Conservation (phyloP, 192 early-diverging fungal genomes). For the Coemansia furcata region DNA sequence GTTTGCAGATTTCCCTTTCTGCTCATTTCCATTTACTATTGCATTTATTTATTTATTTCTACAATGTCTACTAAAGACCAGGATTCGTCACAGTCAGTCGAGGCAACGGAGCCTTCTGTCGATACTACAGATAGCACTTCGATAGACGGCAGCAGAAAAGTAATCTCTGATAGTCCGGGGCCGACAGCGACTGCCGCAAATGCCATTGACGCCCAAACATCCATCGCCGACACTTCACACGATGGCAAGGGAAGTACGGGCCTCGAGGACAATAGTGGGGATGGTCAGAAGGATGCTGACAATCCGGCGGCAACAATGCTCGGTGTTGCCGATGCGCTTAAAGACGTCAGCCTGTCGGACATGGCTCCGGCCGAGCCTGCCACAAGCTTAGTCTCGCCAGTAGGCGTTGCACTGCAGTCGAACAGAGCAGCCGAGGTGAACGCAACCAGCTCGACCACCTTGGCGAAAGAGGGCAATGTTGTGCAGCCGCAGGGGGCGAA, state of each 20-base stretch:
- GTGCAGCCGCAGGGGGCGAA: slow-evolving; percentile 9
- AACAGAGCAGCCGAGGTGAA: not conserved
- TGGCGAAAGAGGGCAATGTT: slow-evolving; percentile 17
- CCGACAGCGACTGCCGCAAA: not conserved
- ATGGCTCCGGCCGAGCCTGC: not conserved
- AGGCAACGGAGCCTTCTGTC: not conserved
- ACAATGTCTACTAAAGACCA: not conserved
- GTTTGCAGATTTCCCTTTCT: not conserved
- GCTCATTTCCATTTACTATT: not conserved
- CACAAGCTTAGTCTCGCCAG: not conserved
- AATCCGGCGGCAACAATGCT: not conserved
- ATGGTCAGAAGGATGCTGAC: not conserved
- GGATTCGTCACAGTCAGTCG: not conserved
- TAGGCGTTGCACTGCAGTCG: not conserved
- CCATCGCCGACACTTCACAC: not conserved
- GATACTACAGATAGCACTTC: not conserved
- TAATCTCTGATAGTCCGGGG: not conserved
- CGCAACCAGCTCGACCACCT: not conserved
- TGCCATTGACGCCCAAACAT: not conserved
- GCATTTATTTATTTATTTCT: not conserved
- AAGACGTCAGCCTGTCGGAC: not conserved
- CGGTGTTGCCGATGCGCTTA: not conserved
- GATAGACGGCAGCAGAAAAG: not conserved
- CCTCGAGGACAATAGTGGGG: not conserved
- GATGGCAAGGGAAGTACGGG: not conserved